Evolutionary conservation across 768 basidiomycete genomes (phyloP).

Genomic region (Lactarius trivialis): DNA sequence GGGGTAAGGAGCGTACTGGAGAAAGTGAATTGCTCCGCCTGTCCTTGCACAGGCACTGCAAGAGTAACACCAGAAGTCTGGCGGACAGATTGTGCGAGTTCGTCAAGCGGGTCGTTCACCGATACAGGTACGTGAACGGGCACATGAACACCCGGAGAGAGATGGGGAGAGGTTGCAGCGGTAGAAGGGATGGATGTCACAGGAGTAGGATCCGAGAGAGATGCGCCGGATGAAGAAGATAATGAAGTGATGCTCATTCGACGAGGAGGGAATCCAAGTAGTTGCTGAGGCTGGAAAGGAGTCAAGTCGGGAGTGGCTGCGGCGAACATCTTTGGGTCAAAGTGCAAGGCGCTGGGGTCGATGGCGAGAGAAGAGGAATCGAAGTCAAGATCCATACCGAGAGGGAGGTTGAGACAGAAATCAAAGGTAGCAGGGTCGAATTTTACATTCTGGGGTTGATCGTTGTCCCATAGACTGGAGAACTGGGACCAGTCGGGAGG

Average conservation of each 20-base stretch:
- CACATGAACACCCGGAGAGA: conserved; percentile 35
- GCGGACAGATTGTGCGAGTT: conserved; percentile 35
- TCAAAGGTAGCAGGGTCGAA: conserved; percentile 31
- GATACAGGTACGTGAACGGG: conserved; percentile 22
- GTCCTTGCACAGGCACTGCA: conserved; percentile 34
- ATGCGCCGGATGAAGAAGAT: conserved; percentile 49
- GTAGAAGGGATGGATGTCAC: conserved; percentile 24
- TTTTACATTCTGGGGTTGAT: conserved; percentile 7
- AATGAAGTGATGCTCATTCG: conserved; percentile 51
- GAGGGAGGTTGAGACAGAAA: conserved; percentile 34
- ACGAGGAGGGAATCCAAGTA: conserved; percentile 26
- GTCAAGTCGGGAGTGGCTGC: conserved; percentile 18
- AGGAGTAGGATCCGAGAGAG: conserved; percentile 41
- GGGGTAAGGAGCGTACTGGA: conserved; percentile 13
- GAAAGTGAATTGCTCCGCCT: conserved; percentile 30
- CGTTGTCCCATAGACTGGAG: conserved; percentile 19
- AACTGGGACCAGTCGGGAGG: conserved; percentile 24
- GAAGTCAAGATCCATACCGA: conserved; percentile 57
- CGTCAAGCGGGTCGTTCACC: conserved; percentile 29
- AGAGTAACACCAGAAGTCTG: conserved; percentile 35
- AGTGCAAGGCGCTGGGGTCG: conserved; percentile 60
- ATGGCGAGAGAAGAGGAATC: conserved; percentile 50
- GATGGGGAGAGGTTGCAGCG: conserved; percentile 25
- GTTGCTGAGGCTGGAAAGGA: conserved; percentile 15
- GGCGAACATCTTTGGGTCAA: conserved; percentile 32